These are phyloP conservation scores for Wickerhamiella qilinensis DNA, from an alignment of 805 yeast genomes.

Conservation along the genomic window DNA sequence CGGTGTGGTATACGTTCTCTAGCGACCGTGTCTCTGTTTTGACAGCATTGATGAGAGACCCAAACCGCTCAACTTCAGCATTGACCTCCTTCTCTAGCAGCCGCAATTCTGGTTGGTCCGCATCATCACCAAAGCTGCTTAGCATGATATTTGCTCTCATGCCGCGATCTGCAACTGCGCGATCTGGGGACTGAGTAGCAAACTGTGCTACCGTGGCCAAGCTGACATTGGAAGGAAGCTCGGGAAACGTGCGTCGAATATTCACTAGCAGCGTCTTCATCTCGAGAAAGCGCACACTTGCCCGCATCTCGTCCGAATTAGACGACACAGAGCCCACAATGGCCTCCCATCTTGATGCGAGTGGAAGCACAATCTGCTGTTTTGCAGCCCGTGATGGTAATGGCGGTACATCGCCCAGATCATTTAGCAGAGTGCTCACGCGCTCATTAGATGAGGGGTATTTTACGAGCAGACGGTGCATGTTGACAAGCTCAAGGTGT, in stretches of 20 bases:
- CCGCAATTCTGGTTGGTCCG: constrained; percentile 10
- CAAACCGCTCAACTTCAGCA: constrained; percentile 21
- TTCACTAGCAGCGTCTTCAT: constrained; percentile 22
- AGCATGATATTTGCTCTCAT: constrained; percentile 19
- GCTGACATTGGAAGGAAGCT: constrained; percentile 7
- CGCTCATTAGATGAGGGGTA: constrained; percentile 11
- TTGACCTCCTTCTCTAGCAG: constrained; percentile 21
- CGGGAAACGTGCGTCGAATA: constrained; percentile 22
- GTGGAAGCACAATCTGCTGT: constrained; percentile 19
- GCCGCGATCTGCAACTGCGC: constrained; percentile 20
- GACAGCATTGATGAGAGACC: constrained; percentile 19
- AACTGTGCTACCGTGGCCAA: constrained; percentile 18
- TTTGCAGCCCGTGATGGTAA: constrained; percentile 18
- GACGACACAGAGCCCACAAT: constrained; percentile 16
- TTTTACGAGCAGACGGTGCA: constrained; percentile 22
- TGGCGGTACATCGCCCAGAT: constrained; percentile 20
- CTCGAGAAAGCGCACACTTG: constrained; percentile 22
- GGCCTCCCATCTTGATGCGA: constrained; percentile 22
- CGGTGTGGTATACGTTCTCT: constrained; percentile 19
- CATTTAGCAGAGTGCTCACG: constrained; percentile 13
- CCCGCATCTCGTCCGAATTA: constrained; percentile 16
- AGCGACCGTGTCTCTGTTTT: constrained; percentile 19
- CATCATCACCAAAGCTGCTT: constrained; percentile 15
- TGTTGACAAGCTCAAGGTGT: constrained; percentile 21
- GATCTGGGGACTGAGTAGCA: constrained; percentile 19